A percentile compares a stretch with the other conserved stretches of the same genome.
Evolutionary conservation across 2,329 filamentous ascomycete genomes (phyloP).

Genomic region (Ophiostoma populinum): DNA sequence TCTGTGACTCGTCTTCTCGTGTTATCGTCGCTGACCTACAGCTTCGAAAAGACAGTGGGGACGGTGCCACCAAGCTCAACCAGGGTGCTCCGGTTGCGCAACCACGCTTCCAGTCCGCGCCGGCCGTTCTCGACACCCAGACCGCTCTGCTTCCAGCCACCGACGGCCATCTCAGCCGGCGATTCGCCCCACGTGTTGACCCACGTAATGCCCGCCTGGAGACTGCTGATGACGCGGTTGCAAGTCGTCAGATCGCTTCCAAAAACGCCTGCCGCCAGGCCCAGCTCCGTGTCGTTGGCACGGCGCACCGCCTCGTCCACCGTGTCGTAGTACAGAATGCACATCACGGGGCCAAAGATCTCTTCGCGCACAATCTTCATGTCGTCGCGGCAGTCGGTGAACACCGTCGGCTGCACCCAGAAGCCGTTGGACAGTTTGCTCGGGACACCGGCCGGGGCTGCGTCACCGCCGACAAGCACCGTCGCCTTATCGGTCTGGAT

Average conservation of each 20-base stretch:
- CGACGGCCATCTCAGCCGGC: constrained; percentile 81
- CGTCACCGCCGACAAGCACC: constrained; percentile 53
- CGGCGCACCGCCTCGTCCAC: constrained; percentile 52
- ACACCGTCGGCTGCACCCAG: constrained; percentile 73
- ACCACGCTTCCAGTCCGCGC: constrained; percentile 64
- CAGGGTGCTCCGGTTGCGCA: constrained; percentile 73
- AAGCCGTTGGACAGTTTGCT: constrained; percentile 42
- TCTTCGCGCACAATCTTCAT: constrained; percentile 72
- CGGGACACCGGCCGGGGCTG: constrained; percentile 29
- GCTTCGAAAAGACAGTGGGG: constrained; percentile 56
- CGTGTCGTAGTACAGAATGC: constrained; percentile 55
- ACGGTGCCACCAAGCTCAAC: constrained; percentile 62
- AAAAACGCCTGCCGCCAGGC: constrained; percentile 76
- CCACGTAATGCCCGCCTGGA: constrained; percentile 82
- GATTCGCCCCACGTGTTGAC: constrained; percentile 88
- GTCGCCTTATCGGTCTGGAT: constrained; percentile 55
- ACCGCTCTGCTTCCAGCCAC: constrained; percentile 83
- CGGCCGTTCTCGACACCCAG: constrained; percentile 75
- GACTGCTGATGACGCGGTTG: constrained; percentile 49
- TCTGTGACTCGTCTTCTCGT: too few relatives aligned
- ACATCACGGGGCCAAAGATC: constrained; percentile 81
- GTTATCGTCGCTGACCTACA: constrained; percentile 21
- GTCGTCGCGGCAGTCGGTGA: constrained; percentile 66
- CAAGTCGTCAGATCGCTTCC: constrained; percentile 57
- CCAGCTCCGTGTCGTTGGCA: constrained; percentile 62